Evolutionary conservation across 2,329 filamentous ascomycete genomes (phyloP).

Genomic region (Phialocephala subalpina): DNA sequence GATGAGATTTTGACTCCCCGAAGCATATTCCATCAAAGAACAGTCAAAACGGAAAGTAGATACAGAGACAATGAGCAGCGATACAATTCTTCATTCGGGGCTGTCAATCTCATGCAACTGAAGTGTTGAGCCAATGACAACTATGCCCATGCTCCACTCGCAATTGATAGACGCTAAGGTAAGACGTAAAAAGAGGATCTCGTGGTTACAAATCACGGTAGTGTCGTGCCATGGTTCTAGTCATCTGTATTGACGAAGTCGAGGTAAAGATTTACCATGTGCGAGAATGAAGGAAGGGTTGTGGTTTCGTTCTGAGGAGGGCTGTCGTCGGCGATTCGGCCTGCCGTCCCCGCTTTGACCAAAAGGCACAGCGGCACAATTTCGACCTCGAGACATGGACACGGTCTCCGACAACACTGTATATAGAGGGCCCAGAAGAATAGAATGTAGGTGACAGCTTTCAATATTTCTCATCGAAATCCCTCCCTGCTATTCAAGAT

Average conservation of each 20-base stretch:
- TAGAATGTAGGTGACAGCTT: neutral
- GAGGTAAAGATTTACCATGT: too few species aligned
- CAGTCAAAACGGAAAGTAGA: neutral
- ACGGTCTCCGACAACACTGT: neutral
- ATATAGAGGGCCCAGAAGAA: neutral
- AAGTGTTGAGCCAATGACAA: neutral
- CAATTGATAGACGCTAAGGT: neutral
- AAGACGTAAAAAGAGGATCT: too few species aligned
- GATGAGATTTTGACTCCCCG: neutral
- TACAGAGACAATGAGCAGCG: too few species aligned
- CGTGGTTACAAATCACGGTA: too few species aligned
- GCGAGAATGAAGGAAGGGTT: neutral
- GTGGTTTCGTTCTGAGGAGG: neutral
- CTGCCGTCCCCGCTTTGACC: neutral
- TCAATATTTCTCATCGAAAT: neutral
- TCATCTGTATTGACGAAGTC: too few species aligned
- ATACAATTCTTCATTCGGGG: too few species aligned
- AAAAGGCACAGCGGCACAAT: conserved; percentile 1
- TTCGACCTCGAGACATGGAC: neutral
- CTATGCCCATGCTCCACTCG: neutral
- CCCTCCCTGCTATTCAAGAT: neutral
- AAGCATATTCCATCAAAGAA: neutral
- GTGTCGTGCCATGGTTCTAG: too few species aligned
- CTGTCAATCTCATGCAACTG: too few species aligned
- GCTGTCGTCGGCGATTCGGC: neutral